Conservation (phyloP, 495 filamentous ascomycete genomes). For the Antarctomyces pellizariae region DNA sequence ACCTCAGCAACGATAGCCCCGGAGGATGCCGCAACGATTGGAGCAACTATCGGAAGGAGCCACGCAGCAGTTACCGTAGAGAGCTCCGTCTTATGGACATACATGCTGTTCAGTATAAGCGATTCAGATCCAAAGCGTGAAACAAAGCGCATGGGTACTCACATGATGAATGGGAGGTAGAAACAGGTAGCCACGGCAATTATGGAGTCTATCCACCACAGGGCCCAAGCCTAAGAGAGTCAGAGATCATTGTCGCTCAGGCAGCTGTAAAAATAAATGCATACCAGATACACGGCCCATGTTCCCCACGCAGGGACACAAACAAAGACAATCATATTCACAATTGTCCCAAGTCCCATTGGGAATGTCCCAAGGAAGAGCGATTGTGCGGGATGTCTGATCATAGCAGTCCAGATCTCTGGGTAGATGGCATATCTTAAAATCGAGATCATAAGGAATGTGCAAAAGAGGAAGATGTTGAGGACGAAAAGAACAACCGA, state of each 20-base stretch:
- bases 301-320: slow-evolving; percentile 30
- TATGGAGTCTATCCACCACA: slow-evolving; percentile 36
- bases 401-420: slow-evolving; percentile 29
- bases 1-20: slow-evolving; percentile 29
- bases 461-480: slow-evolving; percentile 28
- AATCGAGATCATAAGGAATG: slow-evolving; percentile 20
- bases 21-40: slow-evolving; percentile 32
- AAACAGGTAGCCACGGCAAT: slow-evolving; percentile 26
- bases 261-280: slow-evolving; percentile 10
- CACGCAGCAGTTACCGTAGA: slow-evolving; percentile 30
- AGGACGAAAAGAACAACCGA: slow-evolving; percentile 28
- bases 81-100: slow-evolving; percentile 12
- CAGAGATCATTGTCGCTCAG: slow-evolving; percentile 10
- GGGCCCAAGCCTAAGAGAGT: slow-evolving; percentile 18
- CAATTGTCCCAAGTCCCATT: slow-evolving; percentile 37
- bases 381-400: slow-evolving; percentile 31
- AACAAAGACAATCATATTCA: slow-evolving; percentile 31
- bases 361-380: slow-evolving; percentile 39
- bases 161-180: slow-evolving; percentile 32
- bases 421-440: slow-evolving; percentile 35
- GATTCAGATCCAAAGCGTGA: slow-evolving; percentile 2
- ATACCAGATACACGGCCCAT: slow-evolving; percentile 8
- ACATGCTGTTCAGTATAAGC: slow-evolving; percentile 11
- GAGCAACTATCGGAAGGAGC: slow-evolving; percentile 34
- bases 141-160: slow-evolving; percentile 6